These are phyloP conservation scores for Hypoxylon sp. DNA, from an alignment of 2,329 filamentous ascomycete species.

Conservation along the genomic window DNA sequence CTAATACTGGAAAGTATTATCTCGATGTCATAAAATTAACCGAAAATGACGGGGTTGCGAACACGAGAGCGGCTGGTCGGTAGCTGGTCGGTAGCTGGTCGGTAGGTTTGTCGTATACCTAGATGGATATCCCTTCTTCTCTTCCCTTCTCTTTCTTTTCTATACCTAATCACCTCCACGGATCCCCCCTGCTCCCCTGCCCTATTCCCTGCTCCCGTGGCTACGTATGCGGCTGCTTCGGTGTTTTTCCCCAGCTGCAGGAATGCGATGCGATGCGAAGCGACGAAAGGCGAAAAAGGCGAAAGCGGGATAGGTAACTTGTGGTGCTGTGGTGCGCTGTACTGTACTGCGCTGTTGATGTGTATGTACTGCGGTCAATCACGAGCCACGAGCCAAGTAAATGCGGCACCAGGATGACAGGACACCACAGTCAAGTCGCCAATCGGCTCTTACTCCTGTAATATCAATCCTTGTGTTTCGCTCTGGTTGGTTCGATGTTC, in stretches of 20 bases:
- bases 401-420: constrained; percentile 32
- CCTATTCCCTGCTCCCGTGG: constrained; percentile 7
- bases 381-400: constrained; percentile 27
- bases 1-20: constrained; percentile 31
- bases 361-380: constrained; percentile 28
- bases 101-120: neutral
- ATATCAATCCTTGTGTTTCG: constrained; percentile 36
- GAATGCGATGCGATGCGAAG: constrained; percentile 38
- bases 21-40: constrained; percentile 27
- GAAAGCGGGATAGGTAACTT: too few relatives aligned
- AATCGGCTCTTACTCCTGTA: constrained; percentile 37
- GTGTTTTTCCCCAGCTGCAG: constrained; percentile 33
- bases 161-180: neutral
- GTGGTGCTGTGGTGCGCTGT: too few relatives aligned
- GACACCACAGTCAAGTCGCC: constrained; percentile 24
- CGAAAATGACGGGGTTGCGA: constrained; percentile 18
- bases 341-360: constrained; percentile 9
- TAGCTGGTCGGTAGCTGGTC: neutral
- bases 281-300: too few relatives aligned
- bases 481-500: constrained; percentile 28
- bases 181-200: neutral
- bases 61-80: constrained; percentile 1
- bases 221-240: constrained; percentile 31
- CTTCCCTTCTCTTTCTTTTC: neutral
- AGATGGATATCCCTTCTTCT: too few relatives aligned